Percentiles rank a stretch among this genome's conserved stretches.
These are phyloP conservation scores for Cryomyces antarcticus DNA, from an alignment of 495 filamentous ascomycete genomes.

Conservation along the genomic window DNA sequence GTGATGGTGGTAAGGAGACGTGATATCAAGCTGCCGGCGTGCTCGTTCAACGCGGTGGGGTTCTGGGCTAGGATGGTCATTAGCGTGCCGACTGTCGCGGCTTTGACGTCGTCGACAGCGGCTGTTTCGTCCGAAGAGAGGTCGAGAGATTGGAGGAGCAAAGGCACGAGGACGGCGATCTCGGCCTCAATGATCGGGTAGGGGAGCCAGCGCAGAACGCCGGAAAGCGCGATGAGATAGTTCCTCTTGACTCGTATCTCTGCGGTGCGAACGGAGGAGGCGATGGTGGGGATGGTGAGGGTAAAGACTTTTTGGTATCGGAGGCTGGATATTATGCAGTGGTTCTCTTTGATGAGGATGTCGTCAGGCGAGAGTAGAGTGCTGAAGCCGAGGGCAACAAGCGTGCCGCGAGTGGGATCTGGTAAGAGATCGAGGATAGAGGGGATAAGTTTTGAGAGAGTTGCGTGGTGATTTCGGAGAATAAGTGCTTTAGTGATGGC, in stretches of 20 bases:
- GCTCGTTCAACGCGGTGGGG: slow-evolving; percentile 33
- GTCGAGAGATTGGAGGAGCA: slow-evolving; percentile 54
- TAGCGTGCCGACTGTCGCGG: slow-evolving; percentile 41
- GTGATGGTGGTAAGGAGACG: slow-evolving; percentile 30
- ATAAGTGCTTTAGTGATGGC: slow-evolving; percentile 21
- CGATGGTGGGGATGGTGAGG: slow-evolving; percentile 37
- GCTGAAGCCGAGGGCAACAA: slow-evolving; percentile 35
- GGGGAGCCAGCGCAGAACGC: slow-evolving; percentile 40
- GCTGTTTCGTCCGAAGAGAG: slow-evolving; percentile 25
- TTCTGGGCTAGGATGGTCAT: slow-evolving; percentile 36
- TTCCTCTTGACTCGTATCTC: slow-evolving; percentile 30
- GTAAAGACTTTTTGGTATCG: slow-evolving; percentile 46
- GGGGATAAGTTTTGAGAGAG: slow-evolving; percentile 26
- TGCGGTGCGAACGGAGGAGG: slow-evolving; percentile 30
- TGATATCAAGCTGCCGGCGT: slow-evolving; percentile 36
- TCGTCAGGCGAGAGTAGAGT: slow-evolving; percentile 43
- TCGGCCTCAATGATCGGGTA: slow-evolving; percentile 38
- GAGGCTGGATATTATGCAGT: slow-evolving; percentile 41
- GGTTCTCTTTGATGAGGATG: slow-evolving; percentile 41
- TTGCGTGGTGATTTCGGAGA: slow-evolving; percentile 13
- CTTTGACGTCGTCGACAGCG: slow-evolving; percentile 28
- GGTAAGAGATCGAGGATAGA: slow-evolving; percentile 37
- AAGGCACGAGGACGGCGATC: slow-evolving; percentile 36
- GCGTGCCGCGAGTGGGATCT: slow-evolving; percentile 21
- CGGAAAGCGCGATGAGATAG: slow-evolving; percentile 45